Evolutionary conservation across 148 eudicot genomes (phyloP), one percentile per base, ranked within the genome.

Genomic region (Bassia scoparia): DNA sequence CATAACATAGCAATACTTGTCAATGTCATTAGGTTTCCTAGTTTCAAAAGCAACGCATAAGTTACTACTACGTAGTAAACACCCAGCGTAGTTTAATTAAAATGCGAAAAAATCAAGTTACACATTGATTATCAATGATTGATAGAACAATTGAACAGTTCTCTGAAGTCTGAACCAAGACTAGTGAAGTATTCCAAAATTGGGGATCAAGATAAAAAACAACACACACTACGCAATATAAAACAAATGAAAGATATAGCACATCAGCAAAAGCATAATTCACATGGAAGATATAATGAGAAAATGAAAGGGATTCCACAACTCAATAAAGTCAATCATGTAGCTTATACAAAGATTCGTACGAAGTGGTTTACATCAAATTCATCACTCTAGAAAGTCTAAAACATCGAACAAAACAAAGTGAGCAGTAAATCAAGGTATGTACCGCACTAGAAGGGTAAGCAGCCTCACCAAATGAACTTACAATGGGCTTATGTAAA

Each of bases 401-500:
- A 3, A 37, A n/a, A n/a, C n/a, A n/a, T 37, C 41, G 23, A 33
- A 23, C 16, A 53, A 41, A 50, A 34, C 54, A 69, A 52, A n/a
- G 3, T 13, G 11, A 27, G 1, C 44, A 29, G 15, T 10, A 52
- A 69, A 49, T 44, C n/a, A 24, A 20, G 23, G 48, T 12, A 52
- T 21, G 33, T 13, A 69, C 46, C 37, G 15, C 3, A 26, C 38
- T n/a, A n/a, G 56, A 72, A 16, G 44, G 3, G 16, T n/a, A 44
- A 12, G 31, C 24, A 27, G 31, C 48, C 18, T 9, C 21, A 4
- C 4, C 54, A 61, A 9, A 54, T 50, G 20, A 18, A 79, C 88
- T 62, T 80, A 90, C 98, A 83, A 93, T 89, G 59, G 97, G 98
- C 77, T 93, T 93, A 46, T 91, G 62, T 93, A 93, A 76, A 93